These are phyloP conservation scores for Ogataea paraovalis DNA, from an alignment of 805 yeast genomes.

Conservation along the genomic window DNA sequence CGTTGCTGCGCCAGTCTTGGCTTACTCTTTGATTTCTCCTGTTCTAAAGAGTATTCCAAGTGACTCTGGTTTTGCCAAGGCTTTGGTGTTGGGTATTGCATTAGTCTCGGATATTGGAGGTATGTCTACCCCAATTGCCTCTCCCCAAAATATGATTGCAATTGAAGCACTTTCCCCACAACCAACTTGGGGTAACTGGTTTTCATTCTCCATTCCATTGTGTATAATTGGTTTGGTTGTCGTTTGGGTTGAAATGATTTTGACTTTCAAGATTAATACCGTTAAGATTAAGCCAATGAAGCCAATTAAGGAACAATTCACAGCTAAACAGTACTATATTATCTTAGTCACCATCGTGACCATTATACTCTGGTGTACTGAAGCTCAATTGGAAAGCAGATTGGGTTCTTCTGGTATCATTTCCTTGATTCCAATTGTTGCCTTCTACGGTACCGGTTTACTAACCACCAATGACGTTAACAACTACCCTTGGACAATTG, in stretches of 20 bases:
- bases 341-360: conserved; percentile 39
- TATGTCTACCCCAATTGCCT: conserved; percentile 52
- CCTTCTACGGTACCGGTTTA: conserved; percentile 48
- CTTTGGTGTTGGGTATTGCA: conserved; percentile 37
- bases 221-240: conserved; percentile 38
- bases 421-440: conserved; percentile 43
- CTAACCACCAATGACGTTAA: conserved; percentile 45
- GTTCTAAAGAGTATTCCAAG: conserved; percentile 38
- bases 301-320: conserved; percentile 44
- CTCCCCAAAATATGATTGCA: conserved; percentile 54
- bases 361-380: conserved; percentile 47
- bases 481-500: conserved; percentile 53
- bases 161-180: conserved; percentile 49
- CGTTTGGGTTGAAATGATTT: conserved; percentile 45
- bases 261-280: conserved; percentile 49
- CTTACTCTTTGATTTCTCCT: conserved; percentile 49
- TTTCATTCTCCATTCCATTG: conserved; percentile 46
- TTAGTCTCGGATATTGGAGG: conserved; percentile 51
- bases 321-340: conserved; percentile 42
- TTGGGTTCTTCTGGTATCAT: conserved; percentile 48
- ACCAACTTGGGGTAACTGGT: conserved; percentile 58
- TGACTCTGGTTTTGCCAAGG: conserved; percentile 30
- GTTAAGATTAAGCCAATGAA: conserved; percentile 44
- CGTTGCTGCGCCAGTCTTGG: conserved; percentile 53
- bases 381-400: conserved; percentile 37